Evolutionary conservation across 768 basidiomycete genomes (phyloP).

Genomic region (Auriscalpium microsporum): DNA sequence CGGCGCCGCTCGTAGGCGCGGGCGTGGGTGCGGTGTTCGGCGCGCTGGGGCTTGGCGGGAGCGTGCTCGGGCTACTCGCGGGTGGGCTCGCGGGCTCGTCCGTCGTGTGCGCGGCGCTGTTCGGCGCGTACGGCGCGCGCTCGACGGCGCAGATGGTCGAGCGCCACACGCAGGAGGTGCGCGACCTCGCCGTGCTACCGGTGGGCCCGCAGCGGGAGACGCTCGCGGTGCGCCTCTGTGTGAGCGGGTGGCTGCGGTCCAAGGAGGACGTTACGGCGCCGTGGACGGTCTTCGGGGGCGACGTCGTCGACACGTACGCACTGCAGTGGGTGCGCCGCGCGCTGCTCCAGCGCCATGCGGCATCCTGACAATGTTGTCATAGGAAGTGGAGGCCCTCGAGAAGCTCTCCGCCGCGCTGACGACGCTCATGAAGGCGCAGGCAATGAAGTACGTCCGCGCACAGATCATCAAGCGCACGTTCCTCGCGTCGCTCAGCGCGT

Average conservation of each 20-base stretch:
- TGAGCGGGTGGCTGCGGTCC: constrained; percentile 45
- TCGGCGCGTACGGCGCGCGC: constrained; percentile 47
- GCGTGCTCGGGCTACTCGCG: constrained; percentile 40
- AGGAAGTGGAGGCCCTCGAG: constrained; percentile 50
- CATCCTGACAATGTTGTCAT: neutral
- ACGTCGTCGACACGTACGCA: constrained; percentile 46
- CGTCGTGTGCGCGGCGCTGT: constrained; percentile 48
- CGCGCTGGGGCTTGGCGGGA: constrained; percentile 46
- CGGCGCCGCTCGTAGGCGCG: constrained; percentile 51
- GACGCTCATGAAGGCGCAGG: constrained; percentile 36
- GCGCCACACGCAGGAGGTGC: constrained; percentile 42
- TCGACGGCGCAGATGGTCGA: constrained; percentile 40
- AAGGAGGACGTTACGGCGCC: constrained; percentile 40
- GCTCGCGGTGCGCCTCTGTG: constrained; percentile 43
- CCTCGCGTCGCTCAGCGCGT: constrained; percentile 39
- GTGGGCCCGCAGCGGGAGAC: constrained; percentile 33
- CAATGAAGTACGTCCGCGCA: constrained; percentile 41
- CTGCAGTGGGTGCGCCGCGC: constrained; percentile 39
- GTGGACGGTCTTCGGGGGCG: constrained; percentile 39
- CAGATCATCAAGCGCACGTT: constrained; percentile 43
- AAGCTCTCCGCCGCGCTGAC: constrained; percentile 39
- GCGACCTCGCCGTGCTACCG: constrained; percentile 44
- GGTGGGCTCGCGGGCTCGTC: constrained; percentile 47
- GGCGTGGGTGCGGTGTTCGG: constrained; percentile 40
- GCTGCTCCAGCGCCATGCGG: neutral